phyloP scores from a whole-genome alignment of 2,329 filamentous ascomycete genomes.

The Aspergillus piperis region DNA sequence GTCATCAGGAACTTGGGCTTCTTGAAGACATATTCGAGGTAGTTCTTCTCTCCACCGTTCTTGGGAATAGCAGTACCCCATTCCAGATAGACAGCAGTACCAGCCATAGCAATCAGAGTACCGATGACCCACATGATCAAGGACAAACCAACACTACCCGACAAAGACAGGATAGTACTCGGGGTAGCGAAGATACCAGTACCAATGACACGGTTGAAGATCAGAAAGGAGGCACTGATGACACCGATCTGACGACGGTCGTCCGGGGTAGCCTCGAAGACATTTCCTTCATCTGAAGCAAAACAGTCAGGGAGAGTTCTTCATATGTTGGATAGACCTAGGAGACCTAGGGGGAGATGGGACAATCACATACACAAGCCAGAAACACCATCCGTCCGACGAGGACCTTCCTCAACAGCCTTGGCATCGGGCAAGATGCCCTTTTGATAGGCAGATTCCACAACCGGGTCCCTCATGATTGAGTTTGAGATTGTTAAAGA shows the following conservation, averaged over 20 bases:
- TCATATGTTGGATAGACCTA: not conserved
- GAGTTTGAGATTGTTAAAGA: too few species aligned
- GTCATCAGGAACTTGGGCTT: constrained; percentile 56
- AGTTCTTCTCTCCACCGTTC: constrained; percentile 57
- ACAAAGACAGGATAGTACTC: constrained; percentile 46
- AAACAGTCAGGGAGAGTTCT: constrained; percentile 1
- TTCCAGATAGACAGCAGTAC: constrained; percentile 50
- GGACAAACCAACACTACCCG: constrained; percentile 49
- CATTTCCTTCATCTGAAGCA: constrained; percentile 37
- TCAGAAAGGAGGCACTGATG: constrained; percentile 47
- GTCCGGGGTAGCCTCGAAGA: constrained; percentile 38
- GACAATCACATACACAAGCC: constrained; percentile 31
- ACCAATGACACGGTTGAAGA: constrained; percentile 53
- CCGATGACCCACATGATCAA: constrained; percentile 54
- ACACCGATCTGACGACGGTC: constrained; percentile 43
- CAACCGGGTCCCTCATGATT: constrained; percentile 18
- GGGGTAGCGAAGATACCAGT: constrained; percentile 55
- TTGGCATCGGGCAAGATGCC: constrained; percentile 24
- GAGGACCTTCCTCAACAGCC: constrained; percentile 25
- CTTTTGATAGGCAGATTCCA: constrained; percentile 21
- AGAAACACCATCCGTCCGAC: constrained; percentile 35
- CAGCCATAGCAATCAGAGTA: constrained; percentile 50
- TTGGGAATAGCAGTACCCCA: constrained; percentile 53
- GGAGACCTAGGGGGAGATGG: not conserved
- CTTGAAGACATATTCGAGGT: constrained; percentile 56